Evolutionary conservation across 2,329 filamentous ascomycete genomes (phyloP), one percentile per base, ranked within the genome.

Genomic region (Xylariaceae sp.): DNA sequence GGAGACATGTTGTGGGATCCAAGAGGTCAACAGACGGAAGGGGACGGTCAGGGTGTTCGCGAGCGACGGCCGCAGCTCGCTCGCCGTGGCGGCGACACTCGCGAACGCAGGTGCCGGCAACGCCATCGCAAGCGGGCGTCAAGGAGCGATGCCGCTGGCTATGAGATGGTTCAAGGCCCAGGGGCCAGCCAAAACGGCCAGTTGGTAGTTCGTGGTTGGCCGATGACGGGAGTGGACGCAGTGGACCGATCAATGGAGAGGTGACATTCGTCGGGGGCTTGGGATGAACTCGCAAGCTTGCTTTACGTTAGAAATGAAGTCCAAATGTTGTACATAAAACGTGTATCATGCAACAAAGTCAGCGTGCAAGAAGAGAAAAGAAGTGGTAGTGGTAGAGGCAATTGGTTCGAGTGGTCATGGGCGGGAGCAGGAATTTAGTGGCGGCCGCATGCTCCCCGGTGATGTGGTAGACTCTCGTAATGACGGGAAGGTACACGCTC

Each of bases 41-140:
- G 77, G 73, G 17, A 72, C 61, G 58, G 72, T 67, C 13, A 78
- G 61, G 10, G 74, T 74, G 60, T 72, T 78, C 55, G 73, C 71
- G 61, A 80, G 72, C 50, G 78, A 79, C 56, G 78, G 78, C 76
- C 77, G 77, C 56, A 80, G 65, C 44, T 78, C 78, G 53, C 76
- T 69, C 6, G 75, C 74, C 61, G 73, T 75, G 53, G 75, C 75
- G 62, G 75, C 76, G 67, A 80, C 72, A 64, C 72, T 75, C 75
- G 66, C 61, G 10, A 71, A 65, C 59, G 68, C 66, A 55, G 69
- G 66, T 61, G 66, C 65, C 54, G 69, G 70, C 17, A 72, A 65
- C 58, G 70, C 70, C 71, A 72, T 72, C 51, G 60, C 66, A 60
- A 65, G 53, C 41, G 39, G 49, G 51, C 39, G 58, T 23, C 49